Conservation (phyloP, 192 early-diverging fungal species). For the Podila epigama region DNA sequence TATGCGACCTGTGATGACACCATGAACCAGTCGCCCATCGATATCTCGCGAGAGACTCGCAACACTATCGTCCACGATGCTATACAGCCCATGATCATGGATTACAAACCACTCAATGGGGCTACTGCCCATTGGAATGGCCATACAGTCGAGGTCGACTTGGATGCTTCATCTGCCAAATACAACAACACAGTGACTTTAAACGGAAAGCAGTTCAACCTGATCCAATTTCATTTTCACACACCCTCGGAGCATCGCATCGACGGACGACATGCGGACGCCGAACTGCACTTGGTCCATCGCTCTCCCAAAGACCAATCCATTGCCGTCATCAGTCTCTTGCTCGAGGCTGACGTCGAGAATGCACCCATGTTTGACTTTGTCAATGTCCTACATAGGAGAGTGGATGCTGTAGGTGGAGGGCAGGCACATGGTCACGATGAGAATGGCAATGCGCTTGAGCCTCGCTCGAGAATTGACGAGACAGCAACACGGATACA, state of each 20-base stretch:
- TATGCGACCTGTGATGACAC: conserved; percentile 16
- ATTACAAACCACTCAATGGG: neutral
- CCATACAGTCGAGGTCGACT: conserved; percentile 51
- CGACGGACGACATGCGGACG: conserved; percentile 35
- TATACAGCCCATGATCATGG: neutral
- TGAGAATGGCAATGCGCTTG: neutral
- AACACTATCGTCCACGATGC: neutral
- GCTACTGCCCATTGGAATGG: conserved; percentile 45
- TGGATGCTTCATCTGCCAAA: neutral
- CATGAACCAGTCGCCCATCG: conserved; percentile 57
- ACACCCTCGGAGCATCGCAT: conserved; percentile 66
- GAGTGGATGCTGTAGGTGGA: too few species aligned
- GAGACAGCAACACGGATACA: too few species aligned
- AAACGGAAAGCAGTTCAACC: conserved; percentile 38
- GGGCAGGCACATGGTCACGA: too few species aligned
- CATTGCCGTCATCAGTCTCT: conserved; percentile 57
- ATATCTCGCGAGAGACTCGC: conserved; percentile 33
- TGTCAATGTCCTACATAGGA: conserved; percentile 13
- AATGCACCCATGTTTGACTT: conserved; percentile 45
- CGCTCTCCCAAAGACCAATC: conserved; percentile 17
- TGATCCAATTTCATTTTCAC: conserved; percentile 71
- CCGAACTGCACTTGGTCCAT: conserved; percentile 66
- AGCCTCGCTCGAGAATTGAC: too few species aligned
- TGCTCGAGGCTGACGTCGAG: conserved; percentile 50
- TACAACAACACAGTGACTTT: conserved; percentile 20